Evolutionary conservation across 176 grass and related monocot genomes (phyloP).

Genomic region (Musa schizocarpa): DNA sequence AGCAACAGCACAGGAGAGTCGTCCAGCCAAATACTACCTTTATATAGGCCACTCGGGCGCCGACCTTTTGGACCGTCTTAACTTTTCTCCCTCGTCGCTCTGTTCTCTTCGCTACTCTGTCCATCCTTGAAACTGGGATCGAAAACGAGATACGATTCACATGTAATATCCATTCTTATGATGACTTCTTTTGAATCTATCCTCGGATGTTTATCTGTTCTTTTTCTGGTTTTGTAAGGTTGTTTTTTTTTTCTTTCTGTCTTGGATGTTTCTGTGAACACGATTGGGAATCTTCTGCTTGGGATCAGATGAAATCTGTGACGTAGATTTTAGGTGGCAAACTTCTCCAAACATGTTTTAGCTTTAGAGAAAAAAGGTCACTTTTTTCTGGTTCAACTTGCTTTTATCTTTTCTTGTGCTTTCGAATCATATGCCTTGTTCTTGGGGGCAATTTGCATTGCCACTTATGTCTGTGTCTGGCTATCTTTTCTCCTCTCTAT

Average conservation of each 20-base stretch:
- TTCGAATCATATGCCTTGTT: not conserved
- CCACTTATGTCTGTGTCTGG: not conserved
- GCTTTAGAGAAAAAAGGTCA: not conserved
- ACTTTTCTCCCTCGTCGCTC: not conserved
- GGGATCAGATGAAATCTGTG: not conserved
- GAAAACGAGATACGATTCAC: too few relatives aligned
- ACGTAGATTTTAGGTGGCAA: not conserved
- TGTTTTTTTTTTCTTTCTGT: not conserved
- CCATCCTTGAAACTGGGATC: not conserved
- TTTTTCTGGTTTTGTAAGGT: not conserved
- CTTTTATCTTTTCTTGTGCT: not conserved
- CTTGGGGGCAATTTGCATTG: not conserved
- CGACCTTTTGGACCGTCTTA: conserved; percentile 3
- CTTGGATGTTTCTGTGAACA: not conserved
- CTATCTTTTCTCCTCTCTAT: too few relatives aligned
- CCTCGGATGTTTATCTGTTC: too few relatives aligned
- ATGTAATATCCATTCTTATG: too few relatives aligned
- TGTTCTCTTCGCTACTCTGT: not conserved
- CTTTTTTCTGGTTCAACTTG: not conserved
- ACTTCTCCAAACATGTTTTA: not conserved
- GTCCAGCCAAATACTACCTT: not conserved
- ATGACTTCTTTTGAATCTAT: too few relatives aligned
- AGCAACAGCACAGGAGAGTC: not conserved
- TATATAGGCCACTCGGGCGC: not conserved
- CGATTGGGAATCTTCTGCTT: not conserved